A percentile compares a stretch with the other conserved stretches of the same genome.
Conservation (phyloP, 495 filamentous ascomycete genomes). For the Trichoderma reesei region DNA sequence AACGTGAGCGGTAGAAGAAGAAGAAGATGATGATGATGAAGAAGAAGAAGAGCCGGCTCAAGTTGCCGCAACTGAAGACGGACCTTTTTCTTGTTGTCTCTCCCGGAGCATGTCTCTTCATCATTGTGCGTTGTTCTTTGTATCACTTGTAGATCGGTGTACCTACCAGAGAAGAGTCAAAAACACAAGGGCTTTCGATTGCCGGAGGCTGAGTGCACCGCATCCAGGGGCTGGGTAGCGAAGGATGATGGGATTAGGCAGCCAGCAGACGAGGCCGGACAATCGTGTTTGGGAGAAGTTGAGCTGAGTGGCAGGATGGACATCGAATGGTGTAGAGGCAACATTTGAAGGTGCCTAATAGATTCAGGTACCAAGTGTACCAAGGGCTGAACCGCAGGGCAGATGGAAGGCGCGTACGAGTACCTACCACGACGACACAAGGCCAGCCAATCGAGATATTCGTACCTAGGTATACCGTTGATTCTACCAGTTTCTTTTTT, state of each 20-base stretch:
- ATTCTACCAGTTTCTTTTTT: no score
- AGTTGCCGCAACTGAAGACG: not conserved
- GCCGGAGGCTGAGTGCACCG: not conserved
- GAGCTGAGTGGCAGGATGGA: not conserved
- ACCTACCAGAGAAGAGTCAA: no score
- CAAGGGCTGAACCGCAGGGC: no score
- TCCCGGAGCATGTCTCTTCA: not conserved
- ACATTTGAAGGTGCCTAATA: no score
- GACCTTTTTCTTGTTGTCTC: not conserved
- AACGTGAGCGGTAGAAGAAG: not conserved
- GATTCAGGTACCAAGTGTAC: no score
- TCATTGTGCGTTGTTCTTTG: not conserved
- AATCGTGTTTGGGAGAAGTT: not conserved
- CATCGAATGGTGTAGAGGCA: no score
- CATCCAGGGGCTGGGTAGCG: conserved; percentile 4
- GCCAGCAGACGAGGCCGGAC: not conserved
- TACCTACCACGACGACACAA: no score
- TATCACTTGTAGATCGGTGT: no score
- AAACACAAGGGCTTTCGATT: not conserved
- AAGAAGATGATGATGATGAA: no score
- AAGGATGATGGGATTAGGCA: not conserved
- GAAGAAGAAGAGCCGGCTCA: not conserved
- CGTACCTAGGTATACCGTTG: no score
- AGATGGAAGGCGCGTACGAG: no score
- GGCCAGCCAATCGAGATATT: no score